These are phyloP conservation scores for Talaromyces adpressus DNA, from an alignment of 495 filamentous ascomycete species.

Conservation along the genomic window DNA sequence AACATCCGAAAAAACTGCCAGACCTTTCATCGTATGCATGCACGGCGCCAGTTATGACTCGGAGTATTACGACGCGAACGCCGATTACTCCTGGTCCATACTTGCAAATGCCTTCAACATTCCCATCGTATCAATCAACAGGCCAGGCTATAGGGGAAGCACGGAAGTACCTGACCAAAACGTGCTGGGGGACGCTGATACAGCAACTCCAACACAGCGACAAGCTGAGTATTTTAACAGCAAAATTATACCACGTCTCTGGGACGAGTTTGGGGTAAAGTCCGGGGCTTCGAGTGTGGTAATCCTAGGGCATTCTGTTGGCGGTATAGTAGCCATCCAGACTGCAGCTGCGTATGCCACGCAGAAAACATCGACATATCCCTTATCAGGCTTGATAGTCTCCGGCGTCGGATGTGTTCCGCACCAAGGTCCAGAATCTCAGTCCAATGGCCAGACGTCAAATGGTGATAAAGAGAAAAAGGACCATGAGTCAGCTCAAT, in stretches of 20 bases:
- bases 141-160: constrained; percentile 24
- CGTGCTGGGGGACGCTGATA: constrained; percentile 9
- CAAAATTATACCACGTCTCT: constrained; percentile 24
- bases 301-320: constrained; percentile 27
- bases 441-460: neutral
- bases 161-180: constrained; percentile 9
- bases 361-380: constrained; percentile 14
- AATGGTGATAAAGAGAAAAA: neutral
- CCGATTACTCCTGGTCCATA: constrained; percentile 17
- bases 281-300: constrained; percentile 21
- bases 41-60: constrained; percentile 28
- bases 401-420: constrained; percentile 19
- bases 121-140: constrained; percentile 24
- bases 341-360: constrained; percentile 16
- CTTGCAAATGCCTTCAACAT: constrained; percentile 17
- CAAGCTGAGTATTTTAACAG: constrained; percentile 21
- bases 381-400: constrained; percentile 23
- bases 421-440: neutral
- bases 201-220: constrained; percentile 10
- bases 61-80: constrained; percentile 27
- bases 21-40: constrained; percentile 24
- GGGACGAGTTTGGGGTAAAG: constrained; percentile 18
- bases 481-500: neutral
- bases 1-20: neutral
- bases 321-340: constrained; percentile 18